Percentiles rank a stretch among this genome's conserved stretches.
Evolutionary conservation across 495 filamentous ascomycete species (phyloP).

Genomic region (Aspergillus bertholletiae): DNA sequence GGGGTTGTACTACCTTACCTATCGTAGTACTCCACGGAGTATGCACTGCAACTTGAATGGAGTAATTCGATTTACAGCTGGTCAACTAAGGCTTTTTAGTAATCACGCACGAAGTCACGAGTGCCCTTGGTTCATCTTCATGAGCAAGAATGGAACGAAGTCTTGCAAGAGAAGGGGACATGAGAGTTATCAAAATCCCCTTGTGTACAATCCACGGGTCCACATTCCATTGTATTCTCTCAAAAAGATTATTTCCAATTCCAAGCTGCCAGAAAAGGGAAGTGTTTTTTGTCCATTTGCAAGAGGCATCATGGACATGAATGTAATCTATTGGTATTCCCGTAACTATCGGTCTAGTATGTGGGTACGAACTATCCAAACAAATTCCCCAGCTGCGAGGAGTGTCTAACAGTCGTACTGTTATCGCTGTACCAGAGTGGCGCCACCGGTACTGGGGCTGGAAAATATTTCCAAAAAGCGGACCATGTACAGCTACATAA

Average conservation of each 20-base stretch:
- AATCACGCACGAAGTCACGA: neutral
- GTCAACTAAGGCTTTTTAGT: neutral
- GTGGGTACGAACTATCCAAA: neutral
- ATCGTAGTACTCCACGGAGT: too few species aligned
- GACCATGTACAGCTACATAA: neutral
- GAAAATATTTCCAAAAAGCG: neutral
- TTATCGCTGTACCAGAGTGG: slow-evolving; percentile 5
- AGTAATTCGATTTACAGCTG: neutral
- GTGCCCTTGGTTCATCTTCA: neutral
- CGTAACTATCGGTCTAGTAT: neutral
- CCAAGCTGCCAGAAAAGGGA: neutral
- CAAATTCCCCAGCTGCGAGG: slow-evolving; percentile 11
- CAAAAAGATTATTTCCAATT: neutral
- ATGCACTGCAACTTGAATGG: neutral
- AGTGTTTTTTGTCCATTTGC: neutral
- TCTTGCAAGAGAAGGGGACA: neutral
- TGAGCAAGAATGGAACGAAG: neutral
- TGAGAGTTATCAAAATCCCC: too few species aligned
- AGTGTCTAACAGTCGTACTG: neutral
- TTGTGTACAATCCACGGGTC: too few species aligned
- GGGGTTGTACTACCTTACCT: neutral
- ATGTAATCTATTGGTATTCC: neutral
- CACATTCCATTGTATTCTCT: neutral
- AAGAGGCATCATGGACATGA: neutral
- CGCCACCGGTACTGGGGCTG: slow-evolving; percentile 5